Conservation (phyloP, 2,329 filamentous ascomycete genomes). For the Phialophora verrucosa region DNA sequence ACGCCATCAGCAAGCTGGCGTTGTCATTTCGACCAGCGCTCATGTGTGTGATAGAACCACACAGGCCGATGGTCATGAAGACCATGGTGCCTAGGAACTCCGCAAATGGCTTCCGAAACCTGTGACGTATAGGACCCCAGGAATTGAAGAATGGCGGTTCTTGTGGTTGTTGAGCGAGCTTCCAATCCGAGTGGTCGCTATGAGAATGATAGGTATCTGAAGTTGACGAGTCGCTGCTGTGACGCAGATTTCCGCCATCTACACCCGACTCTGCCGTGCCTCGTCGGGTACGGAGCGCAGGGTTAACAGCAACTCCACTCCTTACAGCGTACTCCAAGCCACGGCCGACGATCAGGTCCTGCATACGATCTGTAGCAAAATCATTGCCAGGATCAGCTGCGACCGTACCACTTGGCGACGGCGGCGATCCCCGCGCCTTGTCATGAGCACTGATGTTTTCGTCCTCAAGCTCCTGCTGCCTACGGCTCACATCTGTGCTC, state of each 20-base stretch:
- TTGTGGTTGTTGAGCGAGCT: neutral
- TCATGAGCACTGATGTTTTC: neutral
- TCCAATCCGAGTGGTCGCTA: neutral
- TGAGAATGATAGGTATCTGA: neutral
- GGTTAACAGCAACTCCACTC: neutral
- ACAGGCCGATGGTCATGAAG: constrained; percentile 43
- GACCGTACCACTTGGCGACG: neutral
- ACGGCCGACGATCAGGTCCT: neutral
- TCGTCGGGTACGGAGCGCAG: neutral
- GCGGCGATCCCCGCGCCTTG: neutral
- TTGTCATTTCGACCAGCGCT: constrained; percentile 37
- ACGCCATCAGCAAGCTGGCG: constrained; percentile 38
- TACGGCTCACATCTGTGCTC: neutral
- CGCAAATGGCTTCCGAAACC: constrained; percentile 42
- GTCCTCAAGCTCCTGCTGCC: neutral
- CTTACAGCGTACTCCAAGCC: neutral
- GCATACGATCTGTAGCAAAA: neutral
- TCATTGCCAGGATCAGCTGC: neutral
- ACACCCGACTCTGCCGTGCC: neutral
- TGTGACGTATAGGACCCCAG: constrained; percentile 41
- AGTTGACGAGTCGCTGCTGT: neutral
- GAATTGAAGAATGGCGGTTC: constrained; percentile 39
- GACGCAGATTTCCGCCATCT: neutral
- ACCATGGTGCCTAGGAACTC: constrained; percentile 41
- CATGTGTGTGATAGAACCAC: constrained; percentile 39